Percentiles rank a stretch among this genome's conserved stretches.
Evolutionary conservation across 1,139 yeast genomes (phyloP).

Genomic region (Pichia sp.): DNA sequence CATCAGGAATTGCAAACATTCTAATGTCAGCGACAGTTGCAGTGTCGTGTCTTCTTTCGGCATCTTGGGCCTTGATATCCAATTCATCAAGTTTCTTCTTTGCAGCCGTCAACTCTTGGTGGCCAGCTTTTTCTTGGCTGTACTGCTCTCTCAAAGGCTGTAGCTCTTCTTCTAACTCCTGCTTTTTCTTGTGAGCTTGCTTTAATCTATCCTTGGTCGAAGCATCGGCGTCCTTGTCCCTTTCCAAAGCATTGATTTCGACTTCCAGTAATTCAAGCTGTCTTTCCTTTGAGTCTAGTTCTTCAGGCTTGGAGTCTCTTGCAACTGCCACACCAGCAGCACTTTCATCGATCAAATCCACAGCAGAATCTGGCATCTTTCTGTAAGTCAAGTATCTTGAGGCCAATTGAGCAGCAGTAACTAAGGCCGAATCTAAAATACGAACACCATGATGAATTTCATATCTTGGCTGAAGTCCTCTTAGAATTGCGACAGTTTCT

Average conservation of each 20-base stretch:
- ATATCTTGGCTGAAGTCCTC: conserved; percentile 94
- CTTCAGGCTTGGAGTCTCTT: conserved; percentile 97
- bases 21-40: conserved; percentile 93
- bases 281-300: conserved; percentile 87
- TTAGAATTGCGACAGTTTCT: conserved; percentile 91
- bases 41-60: conserved; percentile 94
- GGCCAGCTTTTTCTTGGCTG: conserved; percentile 85
- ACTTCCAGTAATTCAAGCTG: conserved; percentile 86
- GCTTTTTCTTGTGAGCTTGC: conserved; percentile 72
- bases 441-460: conserved; percentile 98
- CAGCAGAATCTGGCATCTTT: conserved; percentile 96
- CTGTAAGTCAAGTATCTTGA: conserved; percentile 92
- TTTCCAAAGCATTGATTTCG: conserved; percentile 93
- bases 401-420: conserved; percentile 92
- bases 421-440: conserved; percentile 90
- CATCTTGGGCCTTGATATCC: conserved; percentile 89
- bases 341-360: conserved; percentile 92
- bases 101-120: conserved; percentile 82
- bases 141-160: conserved; percentile 83
- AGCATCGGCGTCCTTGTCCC: conserved; percentile 88
- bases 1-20: conserved; percentile 94
- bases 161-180: conserved; percentile 78
- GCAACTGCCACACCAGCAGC: conserved; percentile 98
- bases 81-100: conserved; percentile 89
- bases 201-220: conserved; percentile 82